Base-by-base conservation (phyloP, 78 protist species). In the Dictyostelium capitatum region DNA sequence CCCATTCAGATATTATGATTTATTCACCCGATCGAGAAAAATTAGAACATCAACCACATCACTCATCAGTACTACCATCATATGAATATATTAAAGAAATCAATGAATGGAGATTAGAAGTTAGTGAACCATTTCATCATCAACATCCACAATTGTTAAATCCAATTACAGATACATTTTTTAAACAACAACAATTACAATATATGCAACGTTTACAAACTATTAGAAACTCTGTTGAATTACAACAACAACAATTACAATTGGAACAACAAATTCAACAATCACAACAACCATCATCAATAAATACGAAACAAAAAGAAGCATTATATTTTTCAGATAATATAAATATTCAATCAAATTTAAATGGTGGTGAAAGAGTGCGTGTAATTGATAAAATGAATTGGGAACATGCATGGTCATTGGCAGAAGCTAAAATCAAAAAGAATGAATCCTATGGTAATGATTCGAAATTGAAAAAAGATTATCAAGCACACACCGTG, bases 381-480 rank as follows among this genome's bases (percentile, higher is more conserved):
- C 51, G 30, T 30, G 90, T 82, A 2, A 25, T 73, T 25, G 73
- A 53, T 12, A 83, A 59, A 64, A 46, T 25, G 32, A 19, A 54
- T 37, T 79, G 84, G 84, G 84, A 79, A 28, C 17, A 14, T 20
- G 80, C 91, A 43, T 83, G 91, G 91, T 19, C 11, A 12, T 73
- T 56, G 19, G 91, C 91, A 72, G 91, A 83, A 54, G 17, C 25
- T 59, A 83, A 83, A 14, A 83, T 83, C 10, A 83, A 83, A 56
- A 69, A 64, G 62, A 83, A 72, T 73, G 91, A 83, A 56, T 41
- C 73, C 19, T 83, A 83, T 83, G 81, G 91, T 3, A 83, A 83
- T 46, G 91, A 83, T 20, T 46, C 46, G 46, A 83, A 83, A 69
- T 56, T 83, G 48, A 83, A 83, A 69, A 83, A 43, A 30, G 91